Conservation (phyloP, 2,329 filamentous ascomycete genomes). For the Pseudohalonectria lignicola region DNA sequence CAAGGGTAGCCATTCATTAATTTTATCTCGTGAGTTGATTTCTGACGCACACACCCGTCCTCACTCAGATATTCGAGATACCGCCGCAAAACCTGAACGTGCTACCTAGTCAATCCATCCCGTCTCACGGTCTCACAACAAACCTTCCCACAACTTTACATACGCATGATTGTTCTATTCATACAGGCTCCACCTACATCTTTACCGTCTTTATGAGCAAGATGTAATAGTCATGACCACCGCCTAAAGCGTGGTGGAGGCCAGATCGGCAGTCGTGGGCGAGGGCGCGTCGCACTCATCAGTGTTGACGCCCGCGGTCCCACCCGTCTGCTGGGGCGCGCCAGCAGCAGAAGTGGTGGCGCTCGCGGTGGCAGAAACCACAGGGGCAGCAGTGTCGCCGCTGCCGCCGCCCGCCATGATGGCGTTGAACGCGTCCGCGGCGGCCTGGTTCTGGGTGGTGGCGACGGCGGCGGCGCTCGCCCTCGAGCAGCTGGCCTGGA, state of each 20-base stretch:
- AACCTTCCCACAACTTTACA: too few relatives aligned
- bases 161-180: too few relatives aligned
- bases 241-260: constrained; percentile 4
- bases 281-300: background rate
- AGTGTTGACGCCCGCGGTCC: background rate
- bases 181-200: too few relatives aligned
- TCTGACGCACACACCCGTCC: too few relatives aligned
- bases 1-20: too few relatives aligned
- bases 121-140: too few relatives aligned
- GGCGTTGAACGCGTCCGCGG: constrained; percentile 21
- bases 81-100: too few relatives aligned
- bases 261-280: constrained; percentile 3
- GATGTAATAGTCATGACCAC: constrained; percentile 12
- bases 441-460: constrained; percentile 17
- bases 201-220: constrained; percentile 9
- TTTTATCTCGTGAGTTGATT: too few relatives aligned
- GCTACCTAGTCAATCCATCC: too few relatives aligned
- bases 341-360: constrained; percentile 4
- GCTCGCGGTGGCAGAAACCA: constrained; percentile 5
- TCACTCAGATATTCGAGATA: too few relatives aligned
- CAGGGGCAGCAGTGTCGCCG: constrained; percentile 9
- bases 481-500: constrained; percentile 13
- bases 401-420: constrained; percentile 10
- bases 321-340: too few relatives aligned
- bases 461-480: constrained; percentile 15